Percentiles rank a stretch among this genome's conserved stretches.
Evolutionary conservation across 345 rosid genomes (phyloP).

Genomic region (thale cress (Arabidopsis thaliana)): TAIR10.1 NC_003076.8:22319001-22319500

Average conservation of each 20-base stretch:
- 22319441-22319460: background rate
- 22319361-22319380: slow-evolving; percentile 2
- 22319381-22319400: background rate
- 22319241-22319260: background rate
- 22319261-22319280: background rate
- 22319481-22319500: no score
- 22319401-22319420: background rate
- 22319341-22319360: slow-evolving; percentile 15
- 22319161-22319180: background rate
- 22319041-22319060: slow-evolving; percentile 87
- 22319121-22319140: slow-evolving; percentile 68
- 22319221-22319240: slow-evolving; percentile 28
- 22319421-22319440: background rate
- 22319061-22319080: slow-evolving; percentile 78
- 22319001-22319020: background rate
- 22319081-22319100: slow-evolving; percentile 94
- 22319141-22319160: slow-evolving; percentile 55
- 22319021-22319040: slow-evolving; percentile 43
- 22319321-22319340: background rate
- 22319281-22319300: background rate
- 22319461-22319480: no score
- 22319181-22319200: background rate
- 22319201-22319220: background rate
- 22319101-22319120: slow-evolving; percentile 94
- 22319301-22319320: background rate